Conservation (phyloP, 345 rosid species). For the Corchorus capsularis region DNA sequence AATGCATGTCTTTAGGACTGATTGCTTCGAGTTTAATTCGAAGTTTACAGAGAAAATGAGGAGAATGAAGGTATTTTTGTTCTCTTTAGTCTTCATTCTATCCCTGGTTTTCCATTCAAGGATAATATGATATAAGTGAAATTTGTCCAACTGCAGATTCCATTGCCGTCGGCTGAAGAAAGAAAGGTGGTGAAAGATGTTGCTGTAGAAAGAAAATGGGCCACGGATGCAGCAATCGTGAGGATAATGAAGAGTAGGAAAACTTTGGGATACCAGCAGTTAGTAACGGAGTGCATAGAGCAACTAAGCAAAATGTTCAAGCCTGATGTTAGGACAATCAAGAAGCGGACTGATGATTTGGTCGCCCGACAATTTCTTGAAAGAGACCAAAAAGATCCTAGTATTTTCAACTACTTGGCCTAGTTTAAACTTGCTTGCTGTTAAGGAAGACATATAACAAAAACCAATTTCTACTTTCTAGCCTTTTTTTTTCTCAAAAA, state of each 20-base stretch:
- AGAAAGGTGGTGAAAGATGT: slow-evolving; percentile 44
- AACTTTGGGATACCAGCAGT: slow-evolving; percentile 42
- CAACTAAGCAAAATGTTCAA: slow-evolving; percentile 40
- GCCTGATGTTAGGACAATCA: slow-evolving; percentile 50
- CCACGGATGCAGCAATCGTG: slow-evolving; percentile 47
- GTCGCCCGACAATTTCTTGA: slow-evolving; percentile 40
- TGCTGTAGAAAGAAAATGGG: slow-evolving; percentile 38
- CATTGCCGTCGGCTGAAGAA: slow-evolving; percentile 41
- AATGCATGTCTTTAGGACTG: slow-evolving; percentile 36
- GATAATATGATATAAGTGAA: too few relatives aligned
- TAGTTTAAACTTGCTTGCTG: neutral
- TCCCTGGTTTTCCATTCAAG: too few relatives aligned
- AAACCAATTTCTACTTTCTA: too few relatives aligned
- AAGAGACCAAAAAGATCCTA: slow-evolving; percentile 37
- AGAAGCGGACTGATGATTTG: slow-evolving; percentile 44
- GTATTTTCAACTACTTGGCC: slow-evolving; percentile 32
- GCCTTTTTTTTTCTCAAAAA: too few relatives aligned
- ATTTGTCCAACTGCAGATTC: slow-evolving; percentile 33
- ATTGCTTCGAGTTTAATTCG: slow-evolving; percentile 41
- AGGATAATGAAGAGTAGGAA: slow-evolving; percentile 56
- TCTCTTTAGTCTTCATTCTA: neutral
- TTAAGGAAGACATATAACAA: too few relatives aligned
- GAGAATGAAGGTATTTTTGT: slow-evolving; percentile 46
- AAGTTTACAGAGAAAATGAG: slow-evolving; percentile 44
- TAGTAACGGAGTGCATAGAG: slow-evolving; percentile 42